Conservation (phyloP, 768 basidiomycete species). For the Auricularia sp. region DNA sequence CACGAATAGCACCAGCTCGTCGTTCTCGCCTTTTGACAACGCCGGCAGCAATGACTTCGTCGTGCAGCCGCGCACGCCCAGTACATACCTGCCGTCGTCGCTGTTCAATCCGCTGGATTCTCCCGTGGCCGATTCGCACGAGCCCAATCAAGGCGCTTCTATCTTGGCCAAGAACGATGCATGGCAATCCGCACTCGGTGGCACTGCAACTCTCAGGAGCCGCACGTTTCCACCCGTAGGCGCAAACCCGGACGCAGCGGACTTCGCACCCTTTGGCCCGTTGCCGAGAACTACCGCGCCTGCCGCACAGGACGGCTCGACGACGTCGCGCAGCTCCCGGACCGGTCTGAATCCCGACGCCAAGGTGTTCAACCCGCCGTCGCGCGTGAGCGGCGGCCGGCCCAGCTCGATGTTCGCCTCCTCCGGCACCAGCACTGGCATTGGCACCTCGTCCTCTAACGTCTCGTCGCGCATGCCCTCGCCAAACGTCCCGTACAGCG, state of each 20-base stretch:
- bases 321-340: neutral
- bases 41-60: constrained; percentile 13
- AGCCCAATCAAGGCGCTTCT: neutral
- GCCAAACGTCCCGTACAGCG: constrained; percentile 14
- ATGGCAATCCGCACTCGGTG: neutral
- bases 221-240: neutral
- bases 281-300: neutral
- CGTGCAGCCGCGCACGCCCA: neutral
- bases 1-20: constrained; percentile 8
- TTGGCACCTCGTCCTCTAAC: constrained; percentile 9
- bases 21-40: constrained; percentile 50
- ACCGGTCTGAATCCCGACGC: constrained; percentile 78
- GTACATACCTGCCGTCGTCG: constrained; percentile 1
- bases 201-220: neutral
- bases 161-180: neutral
- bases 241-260: no score
- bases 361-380: constrained; percentile 54
- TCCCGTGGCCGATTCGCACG: neutral
- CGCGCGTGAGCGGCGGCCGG: neutral
- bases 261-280: neutral
- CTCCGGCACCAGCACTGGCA: no score
- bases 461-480: constrained; percentile 8
- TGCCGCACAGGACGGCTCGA: neutral
- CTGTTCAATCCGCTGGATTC: constrained; percentile 6
- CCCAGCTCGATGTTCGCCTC: constrained; percentile 3